Evolutionary conservation across 208 protist species (phyloP), one percentile per base, ranked within the genome.

Genomic region (Phytomonas francai): DNA sequence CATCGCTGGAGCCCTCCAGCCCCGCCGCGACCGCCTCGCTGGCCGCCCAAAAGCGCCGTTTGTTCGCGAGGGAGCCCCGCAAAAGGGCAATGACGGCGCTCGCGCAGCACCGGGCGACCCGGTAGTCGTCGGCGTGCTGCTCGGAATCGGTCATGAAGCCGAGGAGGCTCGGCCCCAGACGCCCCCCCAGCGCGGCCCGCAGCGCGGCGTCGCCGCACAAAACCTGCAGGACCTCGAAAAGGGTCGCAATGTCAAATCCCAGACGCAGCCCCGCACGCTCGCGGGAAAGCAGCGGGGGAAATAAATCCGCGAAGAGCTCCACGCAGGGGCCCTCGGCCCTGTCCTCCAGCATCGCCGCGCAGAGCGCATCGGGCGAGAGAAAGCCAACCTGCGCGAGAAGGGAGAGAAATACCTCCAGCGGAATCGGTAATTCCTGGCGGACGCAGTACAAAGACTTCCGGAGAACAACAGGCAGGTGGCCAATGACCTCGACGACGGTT

Each of bases 41-140:
- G 57, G 79, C 74, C 25, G 76, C 71, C 59, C 74, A 78, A 27
- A 95, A 70, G 22, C 80, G 79, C 32, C 84, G 85, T 67, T 95
- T 95, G 71, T 95, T 95, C 19, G 60, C 74, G 64, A 72, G 81
- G 29, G 87, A 92, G 33, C 87, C 83, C 16, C 86, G 86, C 59
- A 93, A 69, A 16, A 95, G 78, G 0, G 86, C 84, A 51, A 95
- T 95, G 49, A 95, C 63, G 4, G 83, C 69, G 65, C 87, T 90
- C 31, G 87, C 87, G 65, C 85, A 89, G 72, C 72, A 74, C 65
- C 89, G 84, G 51, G 73, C 67, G 29, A 91, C 77, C 19, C 86
- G 83, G 68, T 90, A 89, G 65, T 92, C 89, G 58, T 92, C 87
- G 19, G 72, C 73, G 45, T 84, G 78, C 59, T 83, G 68, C 14